Base-by-base conservation (phyloP, 768 basidiomycete species). In the Mycena latifolia region DNA sequence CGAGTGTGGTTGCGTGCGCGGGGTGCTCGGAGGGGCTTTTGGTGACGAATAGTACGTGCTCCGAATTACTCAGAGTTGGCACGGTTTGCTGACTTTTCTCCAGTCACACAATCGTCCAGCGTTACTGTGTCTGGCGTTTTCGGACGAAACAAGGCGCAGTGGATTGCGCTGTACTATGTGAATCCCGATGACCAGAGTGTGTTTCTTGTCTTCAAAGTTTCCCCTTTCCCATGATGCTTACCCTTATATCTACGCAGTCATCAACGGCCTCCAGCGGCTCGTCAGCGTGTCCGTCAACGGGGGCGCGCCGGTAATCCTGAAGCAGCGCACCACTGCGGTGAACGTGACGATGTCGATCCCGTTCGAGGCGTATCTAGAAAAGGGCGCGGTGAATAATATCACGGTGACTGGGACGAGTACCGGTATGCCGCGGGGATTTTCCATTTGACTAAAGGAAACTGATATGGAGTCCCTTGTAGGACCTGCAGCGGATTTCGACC, bases 401-500 rank as follows among this genome's bases (percentile, higher is more conserved):
- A 62, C 61, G 45, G 61, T 55, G 45, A 62, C 61, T 47, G 61
- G 61, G 33, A 62, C 61, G 45, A 62, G 61, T 54, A 25, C 52
- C 43, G 61, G 61, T 62, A 62, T 46, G 61, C 28, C 11, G 41
- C 48, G 47, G 37, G 41, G 31, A 28, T 54, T 61, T 54, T 53
- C 46, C 24, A 22, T 37, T 54, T 47, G 25, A 14, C 51, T 45
- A 10, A 37, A 46, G 24, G 52, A 54, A 35, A 20, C 41, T 54
- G 52, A 61, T 55, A 52, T 37, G 31, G 43, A 37, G 41, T 45
- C 33, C 52, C 41, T 46, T 47, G 17, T 31, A 62, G 61, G 52
- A 62, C 61, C 61, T 62, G 61, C 61, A 47, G 61, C 61, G 52
- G 61, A 62, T 54, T 62, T 62, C 52, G 61, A 62, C 52, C 52